phyloP scores from a whole-genome alignment of 1,284 basidiomycete genomes.

The Vanrija sp. region DNA sequence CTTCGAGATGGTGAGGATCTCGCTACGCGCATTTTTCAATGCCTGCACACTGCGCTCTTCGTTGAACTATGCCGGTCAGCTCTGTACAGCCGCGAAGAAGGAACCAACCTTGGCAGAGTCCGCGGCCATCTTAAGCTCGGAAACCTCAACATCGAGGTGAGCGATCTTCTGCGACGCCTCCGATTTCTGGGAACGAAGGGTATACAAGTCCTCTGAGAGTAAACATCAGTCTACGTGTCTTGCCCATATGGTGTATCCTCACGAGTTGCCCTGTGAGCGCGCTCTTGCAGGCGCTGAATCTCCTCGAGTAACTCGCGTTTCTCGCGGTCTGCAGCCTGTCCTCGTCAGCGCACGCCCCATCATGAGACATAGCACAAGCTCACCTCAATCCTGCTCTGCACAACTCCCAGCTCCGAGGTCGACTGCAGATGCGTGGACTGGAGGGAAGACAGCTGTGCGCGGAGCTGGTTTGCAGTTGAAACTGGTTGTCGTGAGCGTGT shows the following conservation, averaged over 20 bases:
- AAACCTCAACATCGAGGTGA: constrained; percentile 76
- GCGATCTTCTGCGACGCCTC: constrained; percentile 61
- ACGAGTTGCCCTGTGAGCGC: constrained; percentile 31
- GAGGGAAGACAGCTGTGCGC: constrained; percentile 36
- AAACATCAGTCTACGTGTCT: not conserved
- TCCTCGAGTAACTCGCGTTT: constrained; percentile 44
- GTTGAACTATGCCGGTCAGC: constrained; percentile 34
- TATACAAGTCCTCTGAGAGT: constrained; percentile 40
- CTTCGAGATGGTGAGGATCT: constrained; percentile 36
- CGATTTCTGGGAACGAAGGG: constrained; percentile 33
- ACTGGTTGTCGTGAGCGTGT: constrained; percentile 17
- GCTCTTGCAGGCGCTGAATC: constrained; percentile 35
- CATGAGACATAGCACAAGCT: constrained; percentile 3
- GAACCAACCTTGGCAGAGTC: constrained; percentile 38
- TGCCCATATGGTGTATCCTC: constrained; percentile 2
- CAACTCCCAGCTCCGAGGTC: constrained; percentile 32
- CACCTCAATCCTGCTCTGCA: constrained; percentile 36
- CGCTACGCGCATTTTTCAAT: constrained; percentile 33
- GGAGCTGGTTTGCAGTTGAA: constrained; percentile 35
- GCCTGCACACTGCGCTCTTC: constrained; percentile 36
- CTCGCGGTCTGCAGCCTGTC: constrained; percentile 39
- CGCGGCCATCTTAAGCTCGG: constrained; percentile 72
- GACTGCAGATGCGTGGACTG: constrained; percentile 34
- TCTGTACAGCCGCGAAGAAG: not conserved
- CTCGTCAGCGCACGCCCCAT: not conserved